A percentile compares a stretch with the other conserved stretches of the same genome.
These are phyloP conservation scores for Fragaria iinumae DNA, from an alignment of 306 rosid species.

Conservation along the genomic window DNA sequence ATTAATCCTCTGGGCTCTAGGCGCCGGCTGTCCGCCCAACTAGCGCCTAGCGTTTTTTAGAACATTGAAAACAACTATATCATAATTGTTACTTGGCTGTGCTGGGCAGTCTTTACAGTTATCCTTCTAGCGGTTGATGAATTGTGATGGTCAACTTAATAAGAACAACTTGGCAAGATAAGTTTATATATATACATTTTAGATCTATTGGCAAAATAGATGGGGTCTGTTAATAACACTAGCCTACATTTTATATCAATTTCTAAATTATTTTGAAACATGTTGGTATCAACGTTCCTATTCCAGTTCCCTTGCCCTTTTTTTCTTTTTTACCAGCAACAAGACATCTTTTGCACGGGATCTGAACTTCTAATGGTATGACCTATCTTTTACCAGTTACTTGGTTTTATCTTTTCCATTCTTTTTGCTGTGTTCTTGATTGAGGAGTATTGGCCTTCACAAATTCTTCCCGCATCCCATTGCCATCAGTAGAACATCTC, in stretches of 20 bases:
- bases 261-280: constrained; percentile 32
- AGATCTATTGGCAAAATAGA: neutral
- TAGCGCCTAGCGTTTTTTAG: too few relatives aligned
- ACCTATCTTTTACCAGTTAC: constrained; percentile 7
- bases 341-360: constrained; percentile 89
- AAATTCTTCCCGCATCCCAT: too few relatives aligned
- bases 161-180: neutral
- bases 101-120: neutral
- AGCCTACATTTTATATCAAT: neutral
- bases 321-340: constrained; percentile 90
- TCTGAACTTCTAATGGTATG: constrained; percentile 76
- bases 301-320: constrained; percentile 85
- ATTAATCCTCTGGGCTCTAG: too few relatives aligned
- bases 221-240: too few relatives aligned
- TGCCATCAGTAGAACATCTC: too few relatives aligned
- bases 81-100: neutral
- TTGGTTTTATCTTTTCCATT: neutral
- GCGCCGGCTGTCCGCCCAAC: too few relatives aligned
- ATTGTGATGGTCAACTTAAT: neutral
- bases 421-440: too few relatives aligned
- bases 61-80: neutral
- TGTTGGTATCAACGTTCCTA: constrained; percentile 94
- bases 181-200: too few relatives aligned
- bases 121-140: neutral
- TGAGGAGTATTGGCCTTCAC: too few relatives aligned